These are phyloP conservation scores for Acanthamoeba polyphaga DNA, from an alignment of 208 protist species.

Conservation along the genomic window DNA sequence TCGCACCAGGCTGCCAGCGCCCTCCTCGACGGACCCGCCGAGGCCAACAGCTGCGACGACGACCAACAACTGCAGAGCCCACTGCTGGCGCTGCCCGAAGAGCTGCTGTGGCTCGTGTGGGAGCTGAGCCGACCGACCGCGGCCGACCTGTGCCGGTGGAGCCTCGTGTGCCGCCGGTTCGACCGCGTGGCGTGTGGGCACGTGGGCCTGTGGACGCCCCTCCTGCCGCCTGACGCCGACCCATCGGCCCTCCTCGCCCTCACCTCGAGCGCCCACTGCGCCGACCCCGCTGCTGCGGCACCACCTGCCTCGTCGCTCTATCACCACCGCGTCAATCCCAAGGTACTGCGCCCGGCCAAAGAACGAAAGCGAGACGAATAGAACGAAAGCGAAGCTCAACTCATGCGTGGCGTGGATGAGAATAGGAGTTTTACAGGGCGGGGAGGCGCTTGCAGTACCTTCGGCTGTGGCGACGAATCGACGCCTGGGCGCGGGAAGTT, in stretches of 20 bases:
- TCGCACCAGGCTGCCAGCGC: too few relatives aligned
- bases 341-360: not conserved
- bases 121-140: not conserved
- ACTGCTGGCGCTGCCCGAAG: not conserved
- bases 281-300: not conserved
- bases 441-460: not conserved
- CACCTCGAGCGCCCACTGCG: not conserved
- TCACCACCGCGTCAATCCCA: not conserved
- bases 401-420: not conserved
- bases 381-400: too few relatives aligned
- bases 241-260: not conserved
- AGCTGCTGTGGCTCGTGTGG: constrained; percentile 47
- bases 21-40: not conserved
- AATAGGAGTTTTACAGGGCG: constrained; percentile 35
- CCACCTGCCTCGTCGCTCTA: not conserved
- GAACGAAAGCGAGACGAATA: not conserved
- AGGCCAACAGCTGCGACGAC: not conserved
- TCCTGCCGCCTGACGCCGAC: not conserved
- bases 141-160: not conserved
- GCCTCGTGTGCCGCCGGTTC: constrained; percentile 42
- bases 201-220: not conserved
- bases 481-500: not conserved
- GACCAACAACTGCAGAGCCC: not conserved
- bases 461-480: not conserved
- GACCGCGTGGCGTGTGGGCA: constrained; percentile 29